Evolutionary conservation across 2,329 filamentous ascomycete species (phyloP).

Genomic region (Apiospora saccharicola): DNA sequence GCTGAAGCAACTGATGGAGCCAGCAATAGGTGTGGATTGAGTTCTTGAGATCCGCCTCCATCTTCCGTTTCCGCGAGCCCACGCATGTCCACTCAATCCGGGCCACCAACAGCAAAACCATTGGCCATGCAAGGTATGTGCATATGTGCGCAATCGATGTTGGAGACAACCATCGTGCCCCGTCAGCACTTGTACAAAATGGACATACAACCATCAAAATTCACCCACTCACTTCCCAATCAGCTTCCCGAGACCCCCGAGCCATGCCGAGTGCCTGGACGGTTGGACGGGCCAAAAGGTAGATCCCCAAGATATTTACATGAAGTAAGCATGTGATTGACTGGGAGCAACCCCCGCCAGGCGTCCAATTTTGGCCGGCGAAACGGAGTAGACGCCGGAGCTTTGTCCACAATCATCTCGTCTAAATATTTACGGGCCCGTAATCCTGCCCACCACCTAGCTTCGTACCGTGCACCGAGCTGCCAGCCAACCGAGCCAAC

Average conservation of each 20-base stretch:
- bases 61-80: conserved; percentile 14
- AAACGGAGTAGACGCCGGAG: conserved; percentile 1
- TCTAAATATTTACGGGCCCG: background rate
- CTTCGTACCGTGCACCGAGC: background rate
- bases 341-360: background rate
- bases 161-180: background rate
- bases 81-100: conserved; percentile 1
- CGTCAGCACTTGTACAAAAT: background rate
- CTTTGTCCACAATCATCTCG: background rate
- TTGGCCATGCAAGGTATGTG: background rate
- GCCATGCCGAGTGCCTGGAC: background rate
- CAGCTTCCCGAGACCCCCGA: background rate
- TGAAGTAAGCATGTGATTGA: conserved; percentile 16
- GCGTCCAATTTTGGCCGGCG: background rate
- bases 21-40: too few species aligned
- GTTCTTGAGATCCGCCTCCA: conserved; percentile 2
- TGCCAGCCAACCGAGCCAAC: too few species aligned
- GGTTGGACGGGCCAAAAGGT: background rate
- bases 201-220: background rate
- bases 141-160: conserved; percentile 1
- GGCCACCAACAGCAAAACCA: background rate
- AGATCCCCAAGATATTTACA: background rate
- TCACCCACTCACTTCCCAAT: background rate
- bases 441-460: background rate
- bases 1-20: background rate